phyloP scores from a whole-genome alignment of 1,284 basidiomycete genomes.

The Tilletia setariae region DNA sequence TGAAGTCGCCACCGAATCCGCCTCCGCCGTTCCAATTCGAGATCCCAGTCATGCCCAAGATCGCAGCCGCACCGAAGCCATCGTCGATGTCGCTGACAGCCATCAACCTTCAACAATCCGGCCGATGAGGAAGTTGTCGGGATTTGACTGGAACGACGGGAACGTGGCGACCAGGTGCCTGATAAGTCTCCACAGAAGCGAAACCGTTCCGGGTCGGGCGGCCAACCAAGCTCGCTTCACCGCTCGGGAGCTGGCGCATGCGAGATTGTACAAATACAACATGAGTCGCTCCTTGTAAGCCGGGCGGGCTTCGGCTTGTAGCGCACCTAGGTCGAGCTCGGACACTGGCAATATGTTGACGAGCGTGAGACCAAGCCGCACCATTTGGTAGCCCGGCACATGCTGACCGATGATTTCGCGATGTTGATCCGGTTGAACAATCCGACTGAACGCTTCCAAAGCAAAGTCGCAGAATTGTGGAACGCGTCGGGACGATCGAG shows the following conservation, averaged over 20 bases:
- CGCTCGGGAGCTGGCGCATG: constrained; percentile 73
- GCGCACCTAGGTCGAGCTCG: constrained; percentile 68
- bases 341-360: constrained; percentile 77
- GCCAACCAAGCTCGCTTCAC: constrained; percentile 69
- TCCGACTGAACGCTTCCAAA: constrained; percentile 74
- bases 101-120: constrained; percentile 79
- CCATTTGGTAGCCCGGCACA: constrained; percentile 62
- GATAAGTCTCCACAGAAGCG: constrained; percentile 57
- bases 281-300: constrained; percentile 74
- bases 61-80: background rate
- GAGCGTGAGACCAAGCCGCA: constrained; percentile 67
- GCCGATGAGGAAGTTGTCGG: constrained; percentile 67
- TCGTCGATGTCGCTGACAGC: constrained; percentile 75
- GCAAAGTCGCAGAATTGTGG: constrained; percentile 70
- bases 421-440: constrained; percentile 74
- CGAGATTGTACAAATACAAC: constrained; percentile 78
- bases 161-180: constrained; percentile 53
- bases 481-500: constrained; percentile 54
- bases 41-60: constrained; percentile 63
- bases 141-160: constrained; percentile 61
- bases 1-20: constrained; percentile 69
- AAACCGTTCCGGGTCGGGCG: constrained; percentile 60
- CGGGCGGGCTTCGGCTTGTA: constrained; percentile 68
- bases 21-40: constrained; percentile 57
- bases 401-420: constrained; percentile 70